phyloP scores from a whole-genome alignment of 1,284 basidiomycete genomes.

The Schizophyllum amplum region DNA sequence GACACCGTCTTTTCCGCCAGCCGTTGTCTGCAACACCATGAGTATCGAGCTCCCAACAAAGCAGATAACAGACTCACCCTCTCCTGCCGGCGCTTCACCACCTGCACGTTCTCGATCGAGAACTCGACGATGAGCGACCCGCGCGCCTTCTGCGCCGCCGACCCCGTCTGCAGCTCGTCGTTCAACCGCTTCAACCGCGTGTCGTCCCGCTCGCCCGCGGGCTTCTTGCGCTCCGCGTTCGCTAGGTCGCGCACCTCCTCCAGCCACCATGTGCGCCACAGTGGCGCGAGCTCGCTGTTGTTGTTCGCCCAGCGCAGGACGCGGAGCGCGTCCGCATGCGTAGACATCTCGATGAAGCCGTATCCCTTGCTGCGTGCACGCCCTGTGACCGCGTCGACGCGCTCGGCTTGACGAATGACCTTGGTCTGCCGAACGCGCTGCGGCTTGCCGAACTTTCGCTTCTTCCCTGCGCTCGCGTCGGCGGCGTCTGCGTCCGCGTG shows the following conservation, averaged over 20 bases:
- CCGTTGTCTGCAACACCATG: background rate
- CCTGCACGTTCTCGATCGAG: conserved; percentile 89
- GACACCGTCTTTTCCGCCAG: conserved; percentile 7
- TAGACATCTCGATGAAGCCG: conserved; percentile 89
- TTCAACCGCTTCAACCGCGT: conserved; percentile 49
- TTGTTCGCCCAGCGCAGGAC: conserved; percentile 94
- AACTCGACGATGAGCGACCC: conserved; percentile 82
- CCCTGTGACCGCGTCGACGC: conserved; percentile 81
- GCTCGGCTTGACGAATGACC: conserved; percentile 81
- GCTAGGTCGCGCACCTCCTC: conserved; percentile 70
- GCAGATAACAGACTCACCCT: conserved; percentile 15
- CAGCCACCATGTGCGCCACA: conserved; percentile 80
- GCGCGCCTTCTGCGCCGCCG: conserved; percentile 19
- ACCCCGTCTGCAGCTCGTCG: conserved; percentile 48
- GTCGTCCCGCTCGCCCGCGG: conserved; percentile 38
- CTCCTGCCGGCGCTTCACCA: conserved; percentile 58
- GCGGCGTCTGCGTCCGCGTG: conserved; percentile 16
- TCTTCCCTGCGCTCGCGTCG: conserved; percentile 14
- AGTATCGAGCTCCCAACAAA: background rate
- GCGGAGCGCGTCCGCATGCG: conserved; percentile 84
- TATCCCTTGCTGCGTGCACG: conserved; percentile 89
- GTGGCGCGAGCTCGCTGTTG: conserved; percentile 54
- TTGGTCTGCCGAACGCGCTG: conserved; percentile 76
- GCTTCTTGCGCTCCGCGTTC: conserved; percentile 47
- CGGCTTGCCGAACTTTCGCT: conserved; percentile 16